Conservation (phyloP, 1,139 yeast species). For the Blastobotrys serpentis region DNA sequence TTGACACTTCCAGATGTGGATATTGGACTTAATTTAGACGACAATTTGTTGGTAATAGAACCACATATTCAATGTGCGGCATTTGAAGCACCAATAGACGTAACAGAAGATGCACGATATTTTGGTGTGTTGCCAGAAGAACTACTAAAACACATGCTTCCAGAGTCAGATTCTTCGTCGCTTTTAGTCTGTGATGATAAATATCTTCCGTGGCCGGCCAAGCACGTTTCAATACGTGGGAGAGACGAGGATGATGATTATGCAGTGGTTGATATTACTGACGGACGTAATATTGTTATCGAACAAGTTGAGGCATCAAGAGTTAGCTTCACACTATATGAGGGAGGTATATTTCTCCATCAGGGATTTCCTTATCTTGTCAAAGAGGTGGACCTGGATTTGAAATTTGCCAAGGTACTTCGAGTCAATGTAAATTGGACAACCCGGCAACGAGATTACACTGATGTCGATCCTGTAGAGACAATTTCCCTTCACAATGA, state of each 20-base stretch:
- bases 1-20: conserved; percentile 44
- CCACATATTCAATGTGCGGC: conserved; percentile 95
- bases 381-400: conserved; percentile 75
- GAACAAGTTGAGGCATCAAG: conserved; percentile 91
- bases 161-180: conserved; percentile 36
- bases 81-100: conserved; percentile 66
- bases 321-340: conserved; percentile 86
- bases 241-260: conserved; percentile 66
- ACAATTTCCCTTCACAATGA: conserved; percentile 9
- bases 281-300: conserved; percentile 67
- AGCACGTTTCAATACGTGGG: conserved; percentile 72
- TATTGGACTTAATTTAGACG: conserved; percentile 51
- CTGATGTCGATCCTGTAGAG: conserved; percentile 79
- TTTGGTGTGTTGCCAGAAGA: conserved; percentile 40
- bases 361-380: conserved; percentile 90
- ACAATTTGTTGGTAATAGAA: conserved; percentile 60
- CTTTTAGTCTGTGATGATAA: conserved; percentile 57
- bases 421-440: conserved; percentile 92
- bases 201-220: conserved; percentile 79
- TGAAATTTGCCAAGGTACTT: conserved; percentile 74
- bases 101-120: conserved; percentile 54
- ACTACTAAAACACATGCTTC: conserved; percentile 10
- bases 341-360: conserved; percentile 92
- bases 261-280: conserved; percentile 87
- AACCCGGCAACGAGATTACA: conserved; percentile 85